Base-by-base conservation (phyloP, 306 rosid species). In the Cercis canadensis region DNA sequence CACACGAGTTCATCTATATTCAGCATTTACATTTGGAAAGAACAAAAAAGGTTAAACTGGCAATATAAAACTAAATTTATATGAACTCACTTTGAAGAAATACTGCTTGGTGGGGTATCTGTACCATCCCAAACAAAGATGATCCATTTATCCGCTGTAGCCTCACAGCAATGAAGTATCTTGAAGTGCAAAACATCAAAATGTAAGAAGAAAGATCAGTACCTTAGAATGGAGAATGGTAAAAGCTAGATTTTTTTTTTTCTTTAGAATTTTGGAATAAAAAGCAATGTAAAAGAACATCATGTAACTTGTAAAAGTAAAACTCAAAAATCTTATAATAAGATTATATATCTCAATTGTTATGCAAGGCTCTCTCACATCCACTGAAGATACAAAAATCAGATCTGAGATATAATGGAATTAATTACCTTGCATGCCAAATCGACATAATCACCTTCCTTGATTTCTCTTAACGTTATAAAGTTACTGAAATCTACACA, bases 101-200 rank as follows among this genome's bases (percentile, higher is more conserved):
- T 62, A 31, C 56, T 16, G 19, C 57, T 75, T 12, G 96, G 87
- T 6, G 78, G 82, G 43, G 87, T 52, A 76, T 94, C 94, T 24
- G 90, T 89, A 39, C 98, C 95, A 73, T 94, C 98, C 98, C 98
- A 94, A 41, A 79, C 82, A 73, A 70, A 84, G 36, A 75, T 70
- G 40, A 78, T 72, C 87, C 87, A 80, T 36, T 72, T 70, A 64
- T 70, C 78, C 37, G 76, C 50, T 31, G 70, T 65, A 73, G 21
- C 74, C 65, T 86, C 86, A 54, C 65, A 57, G 69, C 68, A 70
- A 76, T 87, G 78, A 63, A 90, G 65, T 77, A 90, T 60, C 98
- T 93, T 63, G 29, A 67, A 39, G 29, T 31, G 66, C 14, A 67
- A 74, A 58, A 60, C 61, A 80, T 57, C 52, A 50, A 56, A 57